Evolutionary conservation across 371 early-diverging fungal species (phyloP).

Genomic region (Syncephalastrum contaminatum): DNA sequence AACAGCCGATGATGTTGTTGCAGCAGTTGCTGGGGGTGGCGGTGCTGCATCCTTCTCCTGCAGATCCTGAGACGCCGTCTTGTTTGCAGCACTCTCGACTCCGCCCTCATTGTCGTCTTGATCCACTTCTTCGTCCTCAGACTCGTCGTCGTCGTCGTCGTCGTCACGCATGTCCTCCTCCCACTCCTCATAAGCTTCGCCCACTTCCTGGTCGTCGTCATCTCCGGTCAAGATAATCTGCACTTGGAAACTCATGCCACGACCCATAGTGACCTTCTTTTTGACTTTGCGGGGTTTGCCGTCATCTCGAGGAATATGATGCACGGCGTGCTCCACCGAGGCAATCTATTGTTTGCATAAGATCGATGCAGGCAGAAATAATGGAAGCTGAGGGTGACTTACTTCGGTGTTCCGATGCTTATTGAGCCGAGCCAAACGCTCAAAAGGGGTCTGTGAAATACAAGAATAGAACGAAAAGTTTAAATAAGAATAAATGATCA

Average conservation of each 20-base stretch:
- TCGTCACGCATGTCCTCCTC: slow-evolving; percentile 36
- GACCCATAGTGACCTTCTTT: slow-evolving; percentile 20
- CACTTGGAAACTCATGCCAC: slow-evolving; percentile 20
- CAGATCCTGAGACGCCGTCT: slow-evolving; percentile 3
- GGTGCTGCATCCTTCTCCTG: neutral
- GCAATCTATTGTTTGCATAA: slow-evolving; percentile 26
- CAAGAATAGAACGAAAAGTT: slow-evolving; percentile 5
- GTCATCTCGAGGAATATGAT: slow-evolving; percentile 15
- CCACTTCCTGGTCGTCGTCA: slow-evolving; percentile 25
- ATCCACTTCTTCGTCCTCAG: slow-evolving; percentile 9
- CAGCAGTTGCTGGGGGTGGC: slow-evolving; percentile 2
- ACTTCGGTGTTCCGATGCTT: slow-evolving; percentile 77
- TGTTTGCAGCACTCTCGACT: neutral
- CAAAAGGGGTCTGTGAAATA: slow-evolving; percentile 76
- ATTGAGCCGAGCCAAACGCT: slow-evolving; percentile 88
- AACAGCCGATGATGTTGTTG: neutral
- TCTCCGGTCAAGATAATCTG: slow-evolving; percentile 29
- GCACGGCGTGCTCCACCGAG: slow-evolving; percentile 28
- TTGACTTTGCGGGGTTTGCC: slow-evolving; percentile 5
- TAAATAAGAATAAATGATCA: slow-evolving; percentile 10
- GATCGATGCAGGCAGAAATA: neutral
- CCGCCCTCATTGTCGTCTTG: neutral
- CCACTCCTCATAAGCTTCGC: slow-evolving; percentile 35
- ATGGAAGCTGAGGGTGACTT: slow-evolving; percentile 4
- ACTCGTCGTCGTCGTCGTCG: neutral